Base-by-base conservation (phyloP, 805 yeast genomes). In the Pichia pseudocactophila region DNA sequence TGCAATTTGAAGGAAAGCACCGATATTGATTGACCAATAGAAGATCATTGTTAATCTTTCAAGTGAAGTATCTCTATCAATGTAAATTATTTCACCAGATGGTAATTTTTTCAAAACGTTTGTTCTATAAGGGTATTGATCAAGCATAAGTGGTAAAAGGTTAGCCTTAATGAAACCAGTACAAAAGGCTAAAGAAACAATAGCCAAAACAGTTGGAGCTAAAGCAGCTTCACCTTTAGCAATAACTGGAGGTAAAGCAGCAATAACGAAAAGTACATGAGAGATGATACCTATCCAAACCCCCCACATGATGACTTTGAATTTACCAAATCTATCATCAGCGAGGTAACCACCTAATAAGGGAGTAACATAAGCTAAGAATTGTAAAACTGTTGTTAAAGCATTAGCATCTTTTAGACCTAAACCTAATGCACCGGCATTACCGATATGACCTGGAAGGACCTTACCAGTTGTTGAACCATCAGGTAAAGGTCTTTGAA, bases 81-180 rank as follows among this genome's bases (percentile, higher is more conserved):
- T 62, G 49, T 84, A 72, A 20, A 82, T 88, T 30, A 70, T 66
- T 54, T 76, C 79, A 2, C 76, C 77, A 18, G 51, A 25, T 4
- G 81, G 73, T 35, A 71, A 71, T 4, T 10, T 17, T 30, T 19
- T 40, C 76, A 50, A 71, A 71, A 44, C 72, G 42, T 76, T 80
- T 50, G 70, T 69, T 34, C 73, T 65, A 54, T 71, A 68, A 31
- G 77, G 72, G 58, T 78, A 78, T 60, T 80, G 87, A 51, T 81
- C 85, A 62, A 71, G 63, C 34, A 71, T 51, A 37, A 71, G 57
- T 5, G 76, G 76, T 46, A 70, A 61, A 38, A 73, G 62, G 52
- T 73, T 73, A 18, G 78, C 73, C 48, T 74, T 74, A 46, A 74
- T 72, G 42, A 71, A 69, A 36, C 79, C 78, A 28, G 78, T 69